Conservation (phyloP, 75 land plant species). For the Azolla pinnata region DNA sequence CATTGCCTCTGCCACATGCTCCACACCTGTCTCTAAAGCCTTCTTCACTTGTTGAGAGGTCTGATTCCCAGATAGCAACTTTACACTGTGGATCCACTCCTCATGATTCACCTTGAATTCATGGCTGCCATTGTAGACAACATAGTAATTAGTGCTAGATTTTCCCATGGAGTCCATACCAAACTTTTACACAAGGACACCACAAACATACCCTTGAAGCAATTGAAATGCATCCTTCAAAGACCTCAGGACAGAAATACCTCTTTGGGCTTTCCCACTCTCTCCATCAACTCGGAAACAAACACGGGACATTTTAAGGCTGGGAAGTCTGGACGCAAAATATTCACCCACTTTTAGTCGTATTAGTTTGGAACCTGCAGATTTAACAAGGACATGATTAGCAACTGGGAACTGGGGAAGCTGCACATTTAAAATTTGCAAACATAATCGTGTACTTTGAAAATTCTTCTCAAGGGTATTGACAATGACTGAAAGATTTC, state of each 20-base stretch:
- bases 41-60: constrained; percentile 40
- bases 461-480: constrained; percentile 48
- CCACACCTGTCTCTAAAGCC: constrained; percentile 42
- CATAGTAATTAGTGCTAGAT: constrained; percentile 7
- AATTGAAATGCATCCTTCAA: constrained; percentile 51
- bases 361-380: constrained; percentile 36
- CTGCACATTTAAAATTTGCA: background rate
- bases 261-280: constrained; percentile 28
- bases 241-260: constrained; percentile 39
- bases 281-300: constrained; percentile 35
- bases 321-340: constrained; percentile 58
- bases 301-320: constrained; percentile 44
- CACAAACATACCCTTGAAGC: constrained; percentile 57
- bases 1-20: constrained; percentile 41
- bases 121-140: constrained; percentile 41
- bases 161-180: background rate
- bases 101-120: constrained; percentile 89
- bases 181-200: background rate
- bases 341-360: constrained; percentile 57
- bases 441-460: constrained; percentile 42
- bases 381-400: no score
- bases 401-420: no score
- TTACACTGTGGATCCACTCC: constrained; percentile 71
- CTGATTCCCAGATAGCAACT: constrained; percentile 48
- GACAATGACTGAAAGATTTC: constrained; percentile 35